phyloP scores from a whole-genome alignment of 805 yeast species.

The Yueomyces sp. region DNA sequence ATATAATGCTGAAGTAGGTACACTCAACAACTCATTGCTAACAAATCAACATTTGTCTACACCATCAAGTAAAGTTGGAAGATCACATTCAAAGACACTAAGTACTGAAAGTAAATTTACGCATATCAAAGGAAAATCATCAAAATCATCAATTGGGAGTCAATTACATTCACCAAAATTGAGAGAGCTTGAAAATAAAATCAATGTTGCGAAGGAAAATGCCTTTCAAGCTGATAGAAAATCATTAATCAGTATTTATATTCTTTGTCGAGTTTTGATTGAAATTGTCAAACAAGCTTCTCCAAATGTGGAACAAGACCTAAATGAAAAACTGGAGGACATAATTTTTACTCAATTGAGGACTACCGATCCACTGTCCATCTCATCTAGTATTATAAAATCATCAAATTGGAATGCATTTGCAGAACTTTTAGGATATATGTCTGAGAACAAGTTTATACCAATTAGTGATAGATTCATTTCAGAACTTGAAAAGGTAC shows the following conservation, averaged over 20 bases:
- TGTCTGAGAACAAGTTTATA: slow-evolving; percentile 73
- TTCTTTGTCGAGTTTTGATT: slow-evolving; percentile 79
- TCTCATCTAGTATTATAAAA: slow-evolving; percentile 58
- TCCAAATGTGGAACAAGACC: slow-evolving; percentile 58
- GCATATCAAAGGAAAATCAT: slow-evolving; percentile 39
- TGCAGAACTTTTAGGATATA: slow-evolving; percentile 77
- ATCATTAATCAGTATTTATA: slow-evolving; percentile 74
- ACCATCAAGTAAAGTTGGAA: not conserved
- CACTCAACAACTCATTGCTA: slow-evolving; percentile 1
- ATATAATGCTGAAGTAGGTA: slow-evolving; percentile 16
- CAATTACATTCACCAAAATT: slow-evolving; percentile 32
- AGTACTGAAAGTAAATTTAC: slow-evolving; percentile 24
- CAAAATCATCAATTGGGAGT: slow-evolving; percentile 25
- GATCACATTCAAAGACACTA: slow-evolving; percentile 18
- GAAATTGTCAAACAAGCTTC: slow-evolving; percentile 87
- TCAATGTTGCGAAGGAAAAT: slow-evolving; percentile 38
- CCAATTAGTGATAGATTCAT: slow-evolving; percentile 89
- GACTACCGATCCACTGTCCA: slow-evolving; percentile 66
- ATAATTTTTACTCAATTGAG: slow-evolving; percentile 83
- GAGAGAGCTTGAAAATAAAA: slow-evolving; percentile 29
- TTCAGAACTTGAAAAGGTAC: slow-evolving; percentile 79
- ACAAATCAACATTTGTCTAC: not conserved
- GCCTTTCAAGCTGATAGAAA: slow-evolving; percentile 80
- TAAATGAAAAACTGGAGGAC: slow-evolving; percentile 78
- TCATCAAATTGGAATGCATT: slow-evolving; percentile 90